These are phyloP conservation scores for Lodderomyces metapsilosis DNA, from an alignment of 1,139 yeast genomes.

Conservation along the genomic window DNA sequence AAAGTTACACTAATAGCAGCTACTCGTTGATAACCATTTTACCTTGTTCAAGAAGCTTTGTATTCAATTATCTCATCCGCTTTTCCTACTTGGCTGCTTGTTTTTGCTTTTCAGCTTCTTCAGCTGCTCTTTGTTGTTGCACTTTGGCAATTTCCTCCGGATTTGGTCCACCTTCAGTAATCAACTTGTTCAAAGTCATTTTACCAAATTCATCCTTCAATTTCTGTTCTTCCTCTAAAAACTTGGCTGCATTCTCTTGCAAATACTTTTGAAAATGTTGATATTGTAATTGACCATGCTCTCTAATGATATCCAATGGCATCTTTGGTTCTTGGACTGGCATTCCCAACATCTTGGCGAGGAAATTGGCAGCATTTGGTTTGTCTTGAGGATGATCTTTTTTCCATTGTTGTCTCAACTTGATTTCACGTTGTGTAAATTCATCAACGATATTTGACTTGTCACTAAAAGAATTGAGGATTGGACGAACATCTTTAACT, in stretches of 20 bases:
- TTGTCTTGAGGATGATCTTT: slow-evolving; percentile 57
- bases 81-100: background rate
- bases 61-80: background rate
- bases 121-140: slow-evolving; percentile 44
- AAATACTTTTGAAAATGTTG: slow-evolving; percentile 79
- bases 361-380: slow-evolving; percentile 52
- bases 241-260: slow-evolving; percentile 85
- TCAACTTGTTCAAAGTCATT: slow-evolving; percentile 76
- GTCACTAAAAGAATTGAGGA: slow-evolving; percentile 66
- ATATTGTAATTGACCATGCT: slow-evolving; percentile 90
- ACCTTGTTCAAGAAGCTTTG: too few species aligned
- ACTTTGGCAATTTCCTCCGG: slow-evolving; percentile 81
- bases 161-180: slow-evolving; percentile 81
- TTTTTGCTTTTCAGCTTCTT: slow-evolving; percentile 15
- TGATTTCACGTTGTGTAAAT: slow-evolving; percentile 72
- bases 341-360: slow-evolving; percentile 60
- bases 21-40: too few species aligned
- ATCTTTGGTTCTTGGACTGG: slow-evolving; percentile 69
- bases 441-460: slow-evolving; percentile 67
- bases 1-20: background rate
- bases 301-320: slow-evolving; percentile 89
- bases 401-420: slow-evolving; percentile 65
- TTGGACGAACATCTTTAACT: slow-evolving; percentile 86
- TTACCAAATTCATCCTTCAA: slow-evolving; percentile 81
- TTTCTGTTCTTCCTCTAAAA: slow-evolving; percentile 74